Percentiles rank a stretch among this genome's conserved stretches.
Conservation (phyloP, 139 green algal genomes). For the Auxenochlorella pyrenoidosa region DNA sequence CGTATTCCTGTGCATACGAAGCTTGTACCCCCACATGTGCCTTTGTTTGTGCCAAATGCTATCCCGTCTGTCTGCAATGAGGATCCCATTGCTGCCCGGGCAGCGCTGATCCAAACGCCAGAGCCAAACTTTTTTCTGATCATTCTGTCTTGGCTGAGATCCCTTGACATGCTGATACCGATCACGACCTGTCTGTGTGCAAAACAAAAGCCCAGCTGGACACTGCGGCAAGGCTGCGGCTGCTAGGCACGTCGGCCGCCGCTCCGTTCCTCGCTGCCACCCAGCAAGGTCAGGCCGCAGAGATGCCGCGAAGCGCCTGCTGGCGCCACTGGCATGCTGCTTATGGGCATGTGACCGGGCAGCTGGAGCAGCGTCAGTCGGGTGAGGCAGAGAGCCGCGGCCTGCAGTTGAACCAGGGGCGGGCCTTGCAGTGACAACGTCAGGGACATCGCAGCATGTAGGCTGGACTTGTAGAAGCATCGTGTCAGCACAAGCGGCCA, state of each 20-base stretch:
- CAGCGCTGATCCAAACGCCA: no score
- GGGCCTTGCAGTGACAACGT: background rate
- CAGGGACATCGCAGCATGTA: background rate
- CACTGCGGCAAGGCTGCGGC: no score
- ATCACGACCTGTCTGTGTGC: no score
- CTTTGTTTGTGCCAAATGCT: no score
- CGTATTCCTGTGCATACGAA: no score
- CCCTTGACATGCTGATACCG: no score
- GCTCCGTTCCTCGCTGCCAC: background rate
- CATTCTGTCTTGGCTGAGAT: no score
- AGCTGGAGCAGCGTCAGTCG: slow-evolving; percentile 18
- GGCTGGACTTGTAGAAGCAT: background rate
- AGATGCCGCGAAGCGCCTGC: background rate
- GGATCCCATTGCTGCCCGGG: no score
- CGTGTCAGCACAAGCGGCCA: background rate
- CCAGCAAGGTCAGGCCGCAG: background rate
- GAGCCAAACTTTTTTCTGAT: no score
- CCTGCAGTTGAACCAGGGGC: background rate
- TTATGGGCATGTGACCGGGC: background rate
- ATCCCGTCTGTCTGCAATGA: no score
- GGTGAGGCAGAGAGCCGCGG: slow-evolving; percentile 1
- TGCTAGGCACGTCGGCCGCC: background rate
- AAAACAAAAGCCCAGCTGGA: no score
- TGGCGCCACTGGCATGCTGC: slow-evolving; percentile 2
- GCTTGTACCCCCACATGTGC: no score